These are phyloP conservation scores for Agaricus subrufescens DNA, from an alignment of 768 basidiomycete genomes.

Conservation along the genomic window DNA sequence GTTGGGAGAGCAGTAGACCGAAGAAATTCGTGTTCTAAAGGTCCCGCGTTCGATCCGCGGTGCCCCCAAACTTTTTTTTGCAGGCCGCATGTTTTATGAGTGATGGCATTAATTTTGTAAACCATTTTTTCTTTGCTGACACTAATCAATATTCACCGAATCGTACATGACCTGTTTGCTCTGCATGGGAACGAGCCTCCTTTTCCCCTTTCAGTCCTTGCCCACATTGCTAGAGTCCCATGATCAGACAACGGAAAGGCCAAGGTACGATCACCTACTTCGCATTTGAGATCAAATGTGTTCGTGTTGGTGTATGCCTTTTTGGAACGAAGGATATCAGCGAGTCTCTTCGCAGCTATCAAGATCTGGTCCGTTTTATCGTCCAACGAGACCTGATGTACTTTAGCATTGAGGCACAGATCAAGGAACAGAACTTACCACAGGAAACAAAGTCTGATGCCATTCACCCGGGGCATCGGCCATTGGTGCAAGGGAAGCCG, in stretches of 20 bases:
- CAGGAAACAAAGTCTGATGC: conserved; percentile 82
- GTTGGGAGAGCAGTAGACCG: conserved; percentile 68
- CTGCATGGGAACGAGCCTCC: conserved; percentile 84
- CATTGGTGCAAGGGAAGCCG: conserved; percentile 76
- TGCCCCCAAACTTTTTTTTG: conserved; percentile 43
- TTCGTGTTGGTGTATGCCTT: conserved; percentile 89
- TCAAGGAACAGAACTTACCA: conserved; percentile 29
- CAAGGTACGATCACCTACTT: conserved; percentile 41
- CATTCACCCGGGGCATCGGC: conserved; percentile 76
- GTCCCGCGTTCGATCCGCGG: conserved; percentile 74
- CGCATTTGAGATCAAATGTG: conserved; percentile 87
- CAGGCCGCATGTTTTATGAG: background rate
- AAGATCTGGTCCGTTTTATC: conserved; percentile 52
- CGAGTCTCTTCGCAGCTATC: conserved; percentile 64
- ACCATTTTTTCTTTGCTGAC: too few relatives aligned
- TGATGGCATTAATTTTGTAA: too few relatives aligned
- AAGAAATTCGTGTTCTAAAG: conserved; percentile 49
- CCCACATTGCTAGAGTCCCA: conserved; percentile 61
- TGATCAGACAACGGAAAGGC: background rate
- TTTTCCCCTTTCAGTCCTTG: conserved; percentile 91
- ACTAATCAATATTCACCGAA: conserved; percentile 72
- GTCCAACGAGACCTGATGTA: conserved; percentile 22
- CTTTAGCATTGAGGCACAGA: background rate
- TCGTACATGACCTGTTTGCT: conserved; percentile 75
- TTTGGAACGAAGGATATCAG: conserved; percentile 64